Conservation (phyloP, 2,329 filamentous ascomycete species). For the Fusarium citri region DNA sequence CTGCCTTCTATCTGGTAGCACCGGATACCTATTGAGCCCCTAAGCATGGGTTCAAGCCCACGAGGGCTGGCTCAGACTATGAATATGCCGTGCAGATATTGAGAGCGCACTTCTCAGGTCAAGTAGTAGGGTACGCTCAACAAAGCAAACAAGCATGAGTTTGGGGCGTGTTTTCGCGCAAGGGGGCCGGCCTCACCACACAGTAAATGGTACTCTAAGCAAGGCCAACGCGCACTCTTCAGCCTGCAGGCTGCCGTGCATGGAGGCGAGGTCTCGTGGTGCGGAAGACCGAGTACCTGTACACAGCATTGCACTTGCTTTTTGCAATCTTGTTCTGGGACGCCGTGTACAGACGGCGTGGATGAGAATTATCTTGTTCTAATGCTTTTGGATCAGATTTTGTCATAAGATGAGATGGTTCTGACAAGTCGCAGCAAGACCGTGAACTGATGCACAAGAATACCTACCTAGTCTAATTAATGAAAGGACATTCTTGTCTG, state of each 20-base stretch:
- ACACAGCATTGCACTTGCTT: slow-evolving; percentile 25
- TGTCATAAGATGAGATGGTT: background rate
- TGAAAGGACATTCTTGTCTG: slow-evolving; percentile 5
- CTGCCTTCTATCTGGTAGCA: background rate
- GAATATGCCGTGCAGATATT: background rate
- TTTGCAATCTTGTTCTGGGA: background rate
- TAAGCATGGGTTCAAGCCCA: background rate
- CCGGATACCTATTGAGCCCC: background rate
- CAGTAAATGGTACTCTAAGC: slow-evolving; percentile 39
- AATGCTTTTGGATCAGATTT: background rate
- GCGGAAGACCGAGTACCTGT: slow-evolving; percentile 14
- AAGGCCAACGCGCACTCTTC: slow-evolving; percentile 43
- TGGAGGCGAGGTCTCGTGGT: slow-evolving; percentile 50
- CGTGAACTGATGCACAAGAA: background rate
- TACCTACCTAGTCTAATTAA: background rate
- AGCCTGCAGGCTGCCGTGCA: slow-evolving; percentile 48
- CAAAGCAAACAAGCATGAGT: slow-evolving; percentile 17
- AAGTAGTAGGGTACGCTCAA: background rate
- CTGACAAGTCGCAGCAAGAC: background rate
- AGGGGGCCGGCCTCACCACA: slow-evolving; percentile 31
- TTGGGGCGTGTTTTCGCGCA: slow-evolving; percentile 40
- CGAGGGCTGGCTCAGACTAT: background rate
- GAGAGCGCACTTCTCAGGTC: slow-evolving; percentile 33
- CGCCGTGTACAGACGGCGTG: background rate
- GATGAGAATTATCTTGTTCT: background rate